Conservation (phyloP, 2,329 filamentous ascomycete genomes). For the Aureobasidium sp. region DNA sequence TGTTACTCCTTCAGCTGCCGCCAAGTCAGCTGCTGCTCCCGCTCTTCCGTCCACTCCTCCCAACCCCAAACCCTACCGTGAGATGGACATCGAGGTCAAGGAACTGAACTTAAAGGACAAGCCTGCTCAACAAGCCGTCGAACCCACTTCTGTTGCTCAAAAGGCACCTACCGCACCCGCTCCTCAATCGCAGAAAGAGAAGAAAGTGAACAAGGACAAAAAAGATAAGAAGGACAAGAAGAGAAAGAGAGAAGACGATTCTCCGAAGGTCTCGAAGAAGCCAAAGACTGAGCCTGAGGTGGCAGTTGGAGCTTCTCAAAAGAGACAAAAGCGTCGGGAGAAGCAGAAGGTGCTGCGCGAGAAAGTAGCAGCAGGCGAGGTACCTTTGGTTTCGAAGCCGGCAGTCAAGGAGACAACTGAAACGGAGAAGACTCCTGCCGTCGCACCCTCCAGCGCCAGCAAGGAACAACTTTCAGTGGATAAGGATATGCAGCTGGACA, state of each 20-base stretch:
- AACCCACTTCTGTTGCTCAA: not conserved
- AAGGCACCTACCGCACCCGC: not conserved
- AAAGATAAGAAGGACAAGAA: constrained; percentile 6
- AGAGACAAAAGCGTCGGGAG: not conserved
- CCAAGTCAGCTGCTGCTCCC: not conserved
- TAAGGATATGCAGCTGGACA: not conserved
- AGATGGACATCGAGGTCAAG: not conserved
- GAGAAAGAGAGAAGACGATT: constrained; percentile 2
- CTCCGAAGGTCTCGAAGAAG: not conserved
- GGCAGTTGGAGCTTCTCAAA: not conserved
- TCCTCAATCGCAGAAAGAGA: not conserved
- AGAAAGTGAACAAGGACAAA: not conserved
- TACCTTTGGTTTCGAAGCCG: not conserved
- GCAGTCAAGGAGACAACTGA: not conserved
- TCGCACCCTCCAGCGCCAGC: not conserved
- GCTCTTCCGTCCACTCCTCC: not conserved
- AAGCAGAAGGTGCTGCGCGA: not conserved
- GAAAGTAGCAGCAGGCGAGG: not conserved
- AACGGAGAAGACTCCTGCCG: not conserved
- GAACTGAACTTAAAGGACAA: not conserved
- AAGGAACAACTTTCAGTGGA: not conserved
- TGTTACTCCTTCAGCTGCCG: not conserved
- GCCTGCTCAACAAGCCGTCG: not conserved
- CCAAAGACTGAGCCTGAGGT: not conserved
- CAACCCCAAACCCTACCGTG: not conserved